Conservation (phyloP, 441 rosid species). For the Lepidium campestre region DNA sequence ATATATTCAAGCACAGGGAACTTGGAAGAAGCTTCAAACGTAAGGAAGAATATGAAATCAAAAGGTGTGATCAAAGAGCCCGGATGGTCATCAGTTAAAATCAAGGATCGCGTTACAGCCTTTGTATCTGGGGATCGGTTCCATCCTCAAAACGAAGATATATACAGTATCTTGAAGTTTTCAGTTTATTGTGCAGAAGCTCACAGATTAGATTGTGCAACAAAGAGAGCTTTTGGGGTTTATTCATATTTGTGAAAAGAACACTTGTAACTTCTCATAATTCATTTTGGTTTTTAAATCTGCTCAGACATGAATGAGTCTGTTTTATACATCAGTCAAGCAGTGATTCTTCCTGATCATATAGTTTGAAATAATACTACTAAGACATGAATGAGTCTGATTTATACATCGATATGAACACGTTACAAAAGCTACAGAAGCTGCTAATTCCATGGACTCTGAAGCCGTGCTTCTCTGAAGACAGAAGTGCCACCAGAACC, state of each 20-base stretch:
- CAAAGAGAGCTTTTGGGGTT: neutral
- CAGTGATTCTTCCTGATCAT: too few relatives aligned
- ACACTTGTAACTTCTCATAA: neutral
- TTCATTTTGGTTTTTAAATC: neutral
- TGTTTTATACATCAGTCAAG: neutral
- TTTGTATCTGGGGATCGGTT: slow-evolving; percentile 56
- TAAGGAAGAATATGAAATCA: neutral
- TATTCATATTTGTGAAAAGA: neutral
- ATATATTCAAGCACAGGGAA: slow-evolving; percentile 64
- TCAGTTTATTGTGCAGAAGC: slow-evolving; percentile 25
- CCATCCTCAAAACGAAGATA: slow-evolving; percentile 50
- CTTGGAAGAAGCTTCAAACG: slow-evolving; percentile 71
- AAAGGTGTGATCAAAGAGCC: slow-evolving; percentile 81
- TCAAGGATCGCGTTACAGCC: slow-evolving; percentile 44
- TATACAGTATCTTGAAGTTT: slow-evolving; percentile 45
- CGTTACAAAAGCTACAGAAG: too few relatives aligned
- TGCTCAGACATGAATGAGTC: neutral
- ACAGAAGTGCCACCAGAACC: slow-evolving; percentile 88
- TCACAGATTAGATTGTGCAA: neutral
- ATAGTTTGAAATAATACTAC: too few relatives aligned
- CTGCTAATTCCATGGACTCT: slow-evolving; percentile 76
- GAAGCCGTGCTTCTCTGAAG: slow-evolving; percentile 65
- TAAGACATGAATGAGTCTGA: neutral
- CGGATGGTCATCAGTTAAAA: slow-evolving; percentile 72
- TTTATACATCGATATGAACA: slow-evolving; percentile 4